Conservation (phyloP, 768 basidiomycete species). For the Russula griseocarnosa region DNA sequence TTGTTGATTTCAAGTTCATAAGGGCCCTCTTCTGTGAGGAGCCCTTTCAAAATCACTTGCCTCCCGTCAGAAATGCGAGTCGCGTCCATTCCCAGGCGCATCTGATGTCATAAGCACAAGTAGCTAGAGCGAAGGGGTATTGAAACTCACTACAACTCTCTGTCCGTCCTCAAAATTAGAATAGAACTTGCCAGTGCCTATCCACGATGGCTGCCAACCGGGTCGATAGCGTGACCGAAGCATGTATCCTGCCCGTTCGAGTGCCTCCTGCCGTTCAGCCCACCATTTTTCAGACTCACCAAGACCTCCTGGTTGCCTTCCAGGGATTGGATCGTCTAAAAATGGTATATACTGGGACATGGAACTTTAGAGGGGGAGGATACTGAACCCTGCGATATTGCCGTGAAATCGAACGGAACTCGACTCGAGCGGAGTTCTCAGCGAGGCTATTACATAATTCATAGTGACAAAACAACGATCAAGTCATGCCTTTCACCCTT, state of each 20-base stretch:
- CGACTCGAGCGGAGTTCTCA: too few relatives aligned
- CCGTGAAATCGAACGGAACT: too few relatives aligned
- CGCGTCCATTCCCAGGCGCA: slow-evolving; percentile 13
- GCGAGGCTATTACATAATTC: too few relatives aligned
- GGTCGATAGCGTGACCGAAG: slow-evolving; percentile 18
- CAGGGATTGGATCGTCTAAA: neutral
- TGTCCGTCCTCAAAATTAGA: slow-evolving; percentile 5
- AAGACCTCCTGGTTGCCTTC: neutral
- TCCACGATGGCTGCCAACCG: slow-evolving; percentile 21
- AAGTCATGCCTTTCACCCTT: too few relatives aligned
- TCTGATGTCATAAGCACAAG: neutral
- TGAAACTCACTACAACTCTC: neutral
- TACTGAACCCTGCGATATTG: neutral
- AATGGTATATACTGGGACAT: slow-evolving; percentile 4
- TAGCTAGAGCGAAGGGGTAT: neutral
- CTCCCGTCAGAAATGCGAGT: slow-evolving; percentile 18
- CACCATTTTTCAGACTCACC: slow-evolving; percentile 7
- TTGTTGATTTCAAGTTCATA: slow-evolving; percentile 14
- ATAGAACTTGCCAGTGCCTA: neutral
- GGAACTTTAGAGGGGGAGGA: neutral
- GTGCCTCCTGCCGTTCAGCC: neutral
- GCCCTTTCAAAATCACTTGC: slow-evolving; percentile 12
- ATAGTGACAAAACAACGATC: too few relatives aligned
- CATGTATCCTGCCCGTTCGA: slow-evolving; percentile 13
- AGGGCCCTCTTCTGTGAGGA: neutral